Conservation (phyloP, 805 yeast species). For the Saccharomycopsis amapae region DNA sequence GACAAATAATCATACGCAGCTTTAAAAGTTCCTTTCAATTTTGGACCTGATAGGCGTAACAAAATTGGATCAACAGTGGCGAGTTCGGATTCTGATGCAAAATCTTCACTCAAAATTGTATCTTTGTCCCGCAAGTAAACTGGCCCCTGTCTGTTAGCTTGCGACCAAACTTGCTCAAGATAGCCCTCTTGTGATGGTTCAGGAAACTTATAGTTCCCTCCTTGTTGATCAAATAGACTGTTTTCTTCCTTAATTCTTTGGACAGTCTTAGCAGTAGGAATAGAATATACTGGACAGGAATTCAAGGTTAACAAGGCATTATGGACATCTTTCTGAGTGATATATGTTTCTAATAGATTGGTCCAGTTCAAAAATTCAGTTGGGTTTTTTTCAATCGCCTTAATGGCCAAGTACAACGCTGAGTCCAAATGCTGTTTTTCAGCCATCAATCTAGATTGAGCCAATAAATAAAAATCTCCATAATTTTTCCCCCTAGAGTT, state of each 20-base stretch:
- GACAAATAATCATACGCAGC: constrained; percentile 67
- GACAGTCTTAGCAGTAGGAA: constrained; percentile 32
- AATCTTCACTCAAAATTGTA: constrained; percentile 18
- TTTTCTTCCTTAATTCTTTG: constrained; percentile 25
- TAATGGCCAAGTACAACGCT: constrained; percentile 53
- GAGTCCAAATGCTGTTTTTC: constrained; percentile 43
- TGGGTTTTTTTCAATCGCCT: constrained; percentile 63
- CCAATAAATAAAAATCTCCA: constrained; percentile 24
- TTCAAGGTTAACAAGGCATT: constrained; percentile 64
- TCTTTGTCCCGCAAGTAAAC: constrained; percentile 20
- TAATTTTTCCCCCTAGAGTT: constrained; percentile 13
- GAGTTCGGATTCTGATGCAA: constrained; percentile 28
- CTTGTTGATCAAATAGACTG: constrained; percentile 9
- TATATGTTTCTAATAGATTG: constrained; percentile 51
- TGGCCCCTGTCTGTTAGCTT: constrained; percentile 18
- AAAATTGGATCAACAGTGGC: constrained; percentile 41
- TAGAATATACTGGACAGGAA: constrained; percentile 59
- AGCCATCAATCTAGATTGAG: constrained; percentile 58
- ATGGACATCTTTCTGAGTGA: constrained; percentile 45
- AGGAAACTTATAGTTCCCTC: constrained; percentile 16
- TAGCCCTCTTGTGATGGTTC: constrained; percentile 20
- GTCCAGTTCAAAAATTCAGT: constrained; percentile 73
- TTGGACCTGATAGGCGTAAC: constrained; percentile 43
- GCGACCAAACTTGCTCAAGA: constrained; percentile 18
- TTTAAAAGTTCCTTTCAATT: constrained; percentile 45